phyloP scores from a whole-genome alignment of 371 early-diverging fungal species.

The Haplosporangium sp. region DNA sequence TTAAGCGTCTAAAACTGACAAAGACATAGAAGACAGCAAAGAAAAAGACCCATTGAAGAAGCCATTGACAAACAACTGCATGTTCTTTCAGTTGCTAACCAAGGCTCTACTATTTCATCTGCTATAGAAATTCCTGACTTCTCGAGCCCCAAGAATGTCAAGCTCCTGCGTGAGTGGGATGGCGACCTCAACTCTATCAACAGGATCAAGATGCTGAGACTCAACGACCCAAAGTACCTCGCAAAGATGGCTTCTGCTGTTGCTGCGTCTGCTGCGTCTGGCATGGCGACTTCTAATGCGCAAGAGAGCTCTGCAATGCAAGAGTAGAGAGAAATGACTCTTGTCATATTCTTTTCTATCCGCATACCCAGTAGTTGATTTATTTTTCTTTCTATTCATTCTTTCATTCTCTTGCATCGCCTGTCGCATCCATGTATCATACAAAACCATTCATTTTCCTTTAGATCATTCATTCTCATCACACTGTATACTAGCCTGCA shows the following conservation, averaged over 20 bases:
- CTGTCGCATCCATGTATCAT: not conserved
- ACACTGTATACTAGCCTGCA: conserved; percentile 4
- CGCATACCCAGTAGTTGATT: not conserved
- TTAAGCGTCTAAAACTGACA: conserved; percentile 37
- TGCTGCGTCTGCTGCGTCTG: conserved; percentile 26
- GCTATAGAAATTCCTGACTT: conserved; percentile 67
- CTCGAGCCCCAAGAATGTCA: conserved; percentile 64
- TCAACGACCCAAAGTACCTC: conserved; percentile 45
- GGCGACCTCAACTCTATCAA: conserved; percentile 64
- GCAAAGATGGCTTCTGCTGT: conserved; percentile 36
- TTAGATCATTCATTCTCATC: not conserved
- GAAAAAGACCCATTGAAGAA: not conserved
- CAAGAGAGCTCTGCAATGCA: conserved; percentile 42
- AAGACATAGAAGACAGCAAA: not conserved
- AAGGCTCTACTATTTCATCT: conserved; percentile 2
- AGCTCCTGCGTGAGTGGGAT: conserved; percentile 66
- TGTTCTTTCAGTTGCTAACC: not conserved
- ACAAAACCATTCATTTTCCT: not conserved
- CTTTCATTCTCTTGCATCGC: not conserved
- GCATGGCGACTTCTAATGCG: conserved; percentile 19
- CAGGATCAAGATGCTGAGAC: conserved; percentile 44
- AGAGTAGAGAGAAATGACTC: conserved; percentile 21
- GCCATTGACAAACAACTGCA: not conserved
- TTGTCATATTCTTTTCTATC: not conserved
- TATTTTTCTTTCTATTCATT: not conserved